Evolutionary conservation across 768 basidiomycete species (phyloP).

Genomic region (Suillus bovinus): DNA sequence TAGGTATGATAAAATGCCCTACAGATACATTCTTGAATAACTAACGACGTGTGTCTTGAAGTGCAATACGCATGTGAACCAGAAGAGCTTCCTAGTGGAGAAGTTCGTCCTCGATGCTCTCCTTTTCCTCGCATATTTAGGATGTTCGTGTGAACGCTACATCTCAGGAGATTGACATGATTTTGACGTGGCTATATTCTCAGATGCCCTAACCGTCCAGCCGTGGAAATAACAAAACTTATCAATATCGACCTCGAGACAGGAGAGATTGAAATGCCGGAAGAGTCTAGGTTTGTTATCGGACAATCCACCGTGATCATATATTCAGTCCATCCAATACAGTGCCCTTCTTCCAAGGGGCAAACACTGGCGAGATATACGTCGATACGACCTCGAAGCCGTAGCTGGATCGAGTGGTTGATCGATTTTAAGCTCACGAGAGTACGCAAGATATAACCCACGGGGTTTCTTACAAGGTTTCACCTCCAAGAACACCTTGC

Average conservation of each 20-base stretch:
- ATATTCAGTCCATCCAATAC: slow-evolving; percentile 10
- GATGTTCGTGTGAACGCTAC: slow-evolving; percentile 47
- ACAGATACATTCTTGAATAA: slow-evolving; percentile 8
- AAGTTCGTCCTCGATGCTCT: slow-evolving; percentile 52
- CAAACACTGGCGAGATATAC: slow-evolving; percentile 36
- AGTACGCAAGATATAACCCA: not conserved
- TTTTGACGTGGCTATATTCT: slow-evolving; percentile 9
- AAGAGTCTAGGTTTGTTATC: slow-evolving; percentile 40
- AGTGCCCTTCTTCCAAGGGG: slow-evolving; percentile 32
- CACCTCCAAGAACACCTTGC: not conserved
- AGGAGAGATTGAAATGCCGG: slow-evolving; percentile 52
- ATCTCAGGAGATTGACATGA: slow-evolving; percentile 1
- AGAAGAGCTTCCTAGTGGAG: slow-evolving; percentile 30
- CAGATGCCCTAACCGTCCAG: slow-evolving; percentile 67
- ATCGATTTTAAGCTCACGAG: not conserved
- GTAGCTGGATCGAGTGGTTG: slow-evolving; percentile 12
- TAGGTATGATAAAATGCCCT: slow-evolving; percentile 33
- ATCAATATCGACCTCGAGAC: slow-evolving; percentile 47
- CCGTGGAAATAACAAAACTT: slow-evolving; percentile 69
- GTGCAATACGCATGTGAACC: slow-evolving; percentile 66
- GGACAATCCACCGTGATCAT: not conserved
- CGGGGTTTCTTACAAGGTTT: not conserved
- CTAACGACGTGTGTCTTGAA: slow-evolving; percentile 10
- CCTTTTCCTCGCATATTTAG: slow-evolving; percentile 76
- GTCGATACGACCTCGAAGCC: slow-evolving; percentile 19